Conservation (phyloP, 1,284 basidiomycete genomes). For the Fistulina hepatica region DNA sequence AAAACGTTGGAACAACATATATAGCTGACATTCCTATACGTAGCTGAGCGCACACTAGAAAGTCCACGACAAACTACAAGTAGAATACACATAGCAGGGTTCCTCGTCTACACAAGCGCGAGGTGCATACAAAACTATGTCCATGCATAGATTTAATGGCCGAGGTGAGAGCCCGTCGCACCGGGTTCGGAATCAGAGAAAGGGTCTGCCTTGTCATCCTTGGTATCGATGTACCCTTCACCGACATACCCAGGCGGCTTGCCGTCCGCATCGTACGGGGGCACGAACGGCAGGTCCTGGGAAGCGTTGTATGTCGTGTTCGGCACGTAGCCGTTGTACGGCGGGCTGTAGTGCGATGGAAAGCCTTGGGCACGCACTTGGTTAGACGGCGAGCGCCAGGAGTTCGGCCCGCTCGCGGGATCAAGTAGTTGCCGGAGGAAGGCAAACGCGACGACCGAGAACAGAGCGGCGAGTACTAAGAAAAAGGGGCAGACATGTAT, state of each 20-base stretch:
- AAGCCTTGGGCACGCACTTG: constrained; percentile 15
- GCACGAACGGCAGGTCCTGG: constrained; percentile 22
- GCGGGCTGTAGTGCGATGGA: constrained; percentile 30
- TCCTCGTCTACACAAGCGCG: no score
- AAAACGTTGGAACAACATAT: no score
- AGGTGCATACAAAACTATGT: no score
- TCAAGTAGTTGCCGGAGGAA: constrained; percentile 67
- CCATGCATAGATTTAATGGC: no score
- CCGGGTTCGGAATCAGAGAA: constrained; percentile 39
- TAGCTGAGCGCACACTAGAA: no score
- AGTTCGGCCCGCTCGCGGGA: constrained; percentile 33
- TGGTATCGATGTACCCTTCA: constrained; percentile 21
- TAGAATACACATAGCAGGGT: no score
- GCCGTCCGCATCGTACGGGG: constrained; percentile 22
- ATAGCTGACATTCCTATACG: no score
- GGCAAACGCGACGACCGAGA: constrained; percentile 48
- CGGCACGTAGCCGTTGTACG: constrained; percentile 25
- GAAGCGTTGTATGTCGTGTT: constrained; percentile 2
- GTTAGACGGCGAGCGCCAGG: constrained; percentile 14
- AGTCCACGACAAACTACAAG: no score
- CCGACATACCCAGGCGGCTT: constrained; percentile 34
- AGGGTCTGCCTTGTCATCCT: constrained; percentile 30
- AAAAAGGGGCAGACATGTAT: constrained; percentile 7
- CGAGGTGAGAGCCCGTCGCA: no score
- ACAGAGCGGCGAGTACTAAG: constrained; percentile 43